phyloP scores from a whole-genome alignment of 2,329 filamentous ascomycete species.

The Claviceps purpurea region DNA sequence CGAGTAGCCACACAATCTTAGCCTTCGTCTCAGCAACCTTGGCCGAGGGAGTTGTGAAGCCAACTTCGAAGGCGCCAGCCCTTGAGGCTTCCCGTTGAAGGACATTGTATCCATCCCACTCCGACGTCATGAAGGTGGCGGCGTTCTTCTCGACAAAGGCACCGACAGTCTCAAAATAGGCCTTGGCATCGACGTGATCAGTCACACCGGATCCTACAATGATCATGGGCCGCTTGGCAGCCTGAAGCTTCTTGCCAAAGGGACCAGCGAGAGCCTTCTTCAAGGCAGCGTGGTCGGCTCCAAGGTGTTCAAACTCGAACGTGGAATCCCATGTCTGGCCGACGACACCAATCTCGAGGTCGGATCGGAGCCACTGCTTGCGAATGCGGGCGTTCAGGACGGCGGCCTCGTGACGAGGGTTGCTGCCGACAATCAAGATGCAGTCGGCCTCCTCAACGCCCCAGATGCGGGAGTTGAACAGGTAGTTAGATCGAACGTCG shows the following conservation, averaged over 20 bases:
- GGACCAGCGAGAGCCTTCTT: slow-evolving; percentile 74
- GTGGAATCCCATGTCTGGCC: slow-evolving; percentile 87
- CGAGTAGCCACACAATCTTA: slow-evolving; percentile 94
- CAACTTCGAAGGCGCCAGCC: slow-evolving; percentile 87
- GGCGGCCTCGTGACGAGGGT: slow-evolving; percentile 88
- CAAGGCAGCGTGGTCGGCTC: slow-evolving; percentile 61
- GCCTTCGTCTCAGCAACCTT: slow-evolving; percentile 72
- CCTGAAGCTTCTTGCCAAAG: slow-evolving; percentile 85
- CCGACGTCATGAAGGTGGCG: slow-evolving; percentile 69
- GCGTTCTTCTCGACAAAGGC: slow-evolving; percentile 88
- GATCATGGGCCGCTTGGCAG: slow-evolving; percentile 90
- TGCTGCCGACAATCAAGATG: slow-evolving; percentile 87
- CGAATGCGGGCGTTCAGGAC: slow-evolving; percentile 92
- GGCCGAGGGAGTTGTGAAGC: slow-evolving; percentile 76
- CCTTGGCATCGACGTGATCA: slow-evolving; percentile 82
- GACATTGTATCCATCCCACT: slow-evolving; percentile 97
- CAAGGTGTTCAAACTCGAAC: slow-evolving; percentile 89
- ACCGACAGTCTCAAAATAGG: slow-evolving; percentile 84
- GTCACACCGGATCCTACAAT: slow-evolving; percentile 85
- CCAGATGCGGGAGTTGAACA: slow-evolving; percentile 91
- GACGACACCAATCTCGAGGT: slow-evolving; percentile 82
- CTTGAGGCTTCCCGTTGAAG: slow-evolving; percentile 88
- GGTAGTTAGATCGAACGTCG: slow-evolving; percentile 86
- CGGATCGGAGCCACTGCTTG: slow-evolving; percentile 94
- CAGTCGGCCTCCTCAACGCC: slow-evolving; percentile 89